Evolutionary conservation across 169 alveolate species (phyloP).

Genomic region (Plasmodium fragile): DNA sequence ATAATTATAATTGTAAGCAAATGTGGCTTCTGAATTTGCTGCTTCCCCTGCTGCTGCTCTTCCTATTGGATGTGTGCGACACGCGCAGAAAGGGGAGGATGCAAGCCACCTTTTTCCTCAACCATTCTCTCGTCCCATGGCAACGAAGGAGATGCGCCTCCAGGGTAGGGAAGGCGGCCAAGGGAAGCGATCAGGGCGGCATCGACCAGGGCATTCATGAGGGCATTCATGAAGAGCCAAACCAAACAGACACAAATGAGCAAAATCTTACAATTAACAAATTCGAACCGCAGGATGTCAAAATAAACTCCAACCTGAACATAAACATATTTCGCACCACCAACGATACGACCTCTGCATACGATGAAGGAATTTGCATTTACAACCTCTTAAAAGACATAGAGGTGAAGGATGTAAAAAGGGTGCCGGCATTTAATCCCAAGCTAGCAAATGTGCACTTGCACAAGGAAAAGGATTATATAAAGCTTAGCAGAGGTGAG

Average conservation of each 20-base stretch:
- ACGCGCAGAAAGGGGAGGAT: not conserved
- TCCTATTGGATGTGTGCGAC: not conserved
- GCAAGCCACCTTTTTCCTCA: not conserved
- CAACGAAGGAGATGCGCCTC: not conserved
- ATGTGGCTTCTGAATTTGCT: not conserved
- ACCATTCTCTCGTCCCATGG: not conserved
- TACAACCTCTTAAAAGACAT: conserved; percentile 20
- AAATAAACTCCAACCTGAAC: conserved; percentile 33
- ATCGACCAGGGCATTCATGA: too few species aligned
- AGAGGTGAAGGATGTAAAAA: conserved; percentile 38
- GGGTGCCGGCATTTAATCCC: not conserved
- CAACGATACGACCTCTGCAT: conserved; percentile 11
- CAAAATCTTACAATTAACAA: not conserved
- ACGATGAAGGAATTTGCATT: conserved; percentile 28
- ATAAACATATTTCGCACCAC: conserved; percentile 20
- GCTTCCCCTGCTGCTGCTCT: not conserved
- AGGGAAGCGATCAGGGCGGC: not conserved
- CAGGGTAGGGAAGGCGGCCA: not conserved
- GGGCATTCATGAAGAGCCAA: not conserved
- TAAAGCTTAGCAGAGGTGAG: not conserved
- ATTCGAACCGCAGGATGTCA: conserved; percentile 32
- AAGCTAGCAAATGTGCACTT: conserved; percentile 4
- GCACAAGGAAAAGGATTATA: not conserved
- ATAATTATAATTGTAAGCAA: not conserved
- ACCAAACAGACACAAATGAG: not conserved